These are phyloP conservation scores for Penicillium sp. DNA, from an alignment of 2,329 filamentous ascomycete genomes.

Conservation along the genomic window DNA sequence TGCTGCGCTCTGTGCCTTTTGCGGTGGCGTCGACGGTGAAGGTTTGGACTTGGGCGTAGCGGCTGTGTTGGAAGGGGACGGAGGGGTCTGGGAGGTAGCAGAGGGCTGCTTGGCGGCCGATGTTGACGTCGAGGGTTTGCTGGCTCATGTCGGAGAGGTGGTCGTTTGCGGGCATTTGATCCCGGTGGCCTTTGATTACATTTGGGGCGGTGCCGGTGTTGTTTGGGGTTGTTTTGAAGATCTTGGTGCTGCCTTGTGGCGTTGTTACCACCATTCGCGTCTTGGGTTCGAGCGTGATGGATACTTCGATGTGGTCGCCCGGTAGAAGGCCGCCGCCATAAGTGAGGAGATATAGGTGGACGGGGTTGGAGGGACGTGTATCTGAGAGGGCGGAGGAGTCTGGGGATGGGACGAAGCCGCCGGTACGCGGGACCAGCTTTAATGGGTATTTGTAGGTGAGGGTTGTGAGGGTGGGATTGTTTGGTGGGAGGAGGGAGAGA, in stretches of 20 bases:
- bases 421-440: slow-evolving; percentile 82
- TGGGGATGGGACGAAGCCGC: slow-evolving; percentile 58
- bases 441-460: slow-evolving; percentile 91
- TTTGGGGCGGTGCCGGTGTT: slow-evolving; percentile 19
- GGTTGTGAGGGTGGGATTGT: slow-evolving; percentile 67
- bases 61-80: slow-evolving; percentile 81
- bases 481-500: slow-evolving; percentile 69
- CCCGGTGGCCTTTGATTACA: slow-evolving; percentile 29
- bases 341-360: slow-evolving; percentile 84
- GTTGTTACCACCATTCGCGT: slow-evolving; percentile 66
- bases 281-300: slow-evolving; percentile 61
- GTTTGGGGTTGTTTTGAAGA: slow-evolving; percentile 72
- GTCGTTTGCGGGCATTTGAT: slow-evolving; percentile 42
- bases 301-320: slow-evolving; percentile 76
- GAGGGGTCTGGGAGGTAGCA: slow-evolving; percentile 83
- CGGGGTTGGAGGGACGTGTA: slow-evolving; percentile 51
- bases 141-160: slow-evolving; percentile 42
- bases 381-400: slow-evolving; percentile 25
- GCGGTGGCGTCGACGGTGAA: slow-evolving; percentile 61
- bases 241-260: slow-evolving; percentile 81
- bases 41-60: slow-evolving; percentile 79
- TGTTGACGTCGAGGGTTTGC: slow-evolving; percentile 51
- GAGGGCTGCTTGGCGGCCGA: slow-evolving; percentile 53
- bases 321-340: slow-evolving; percentile 93
- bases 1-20: slow-evolving; percentile 41